These are phyloP conservation scores for Arthromyces matolae DNA, from an alignment of 768 basidiomycete species.

Conservation along the genomic window DNA sequence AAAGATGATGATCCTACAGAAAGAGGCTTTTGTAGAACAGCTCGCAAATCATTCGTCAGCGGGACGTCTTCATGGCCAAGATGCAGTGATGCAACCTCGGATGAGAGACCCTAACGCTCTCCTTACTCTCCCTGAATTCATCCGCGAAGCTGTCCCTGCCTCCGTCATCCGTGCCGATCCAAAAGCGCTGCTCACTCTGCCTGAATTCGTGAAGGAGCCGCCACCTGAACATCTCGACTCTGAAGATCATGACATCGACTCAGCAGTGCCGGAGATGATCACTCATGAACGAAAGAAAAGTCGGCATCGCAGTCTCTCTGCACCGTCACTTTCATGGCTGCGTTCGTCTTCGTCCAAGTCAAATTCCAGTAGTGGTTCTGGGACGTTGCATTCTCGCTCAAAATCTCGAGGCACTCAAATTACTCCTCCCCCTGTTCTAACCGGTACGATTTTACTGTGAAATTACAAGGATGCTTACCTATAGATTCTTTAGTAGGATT, in stretches of 20 bases:
- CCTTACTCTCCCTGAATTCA: conserved; percentile 60
- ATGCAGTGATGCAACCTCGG: conserved; percentile 53
- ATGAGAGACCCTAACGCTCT: conserved; percentile 49
- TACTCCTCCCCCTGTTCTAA: neutral
- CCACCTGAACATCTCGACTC: conserved; percentile 26
- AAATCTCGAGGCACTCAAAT: conserved; percentile 13
- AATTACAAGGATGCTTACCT: too few species aligned
- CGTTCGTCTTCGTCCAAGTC: conserved; percentile 32
- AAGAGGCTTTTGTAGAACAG: conserved; percentile 72
- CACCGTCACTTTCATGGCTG: conserved; percentile 60
- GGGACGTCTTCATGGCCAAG: conserved; percentile 76
- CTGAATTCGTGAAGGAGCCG: conserved; percentile 57
- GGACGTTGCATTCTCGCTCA: conserved; percentile 16
- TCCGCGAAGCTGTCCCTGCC: conserved; percentile 48
- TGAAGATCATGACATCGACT: conserved; percentile 11
- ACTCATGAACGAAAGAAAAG: conserved; percentile 28
- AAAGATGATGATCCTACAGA: conserved; percentile 36
- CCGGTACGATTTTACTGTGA: conserved; percentile 3
- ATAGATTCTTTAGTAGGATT: conserved; percentile 30
- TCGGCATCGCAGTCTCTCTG: conserved; percentile 53
- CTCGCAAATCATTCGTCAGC: conserved; percentile 67
- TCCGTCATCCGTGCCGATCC: conserved; percentile 32
- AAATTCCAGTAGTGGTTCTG: conserved; percentile 3
- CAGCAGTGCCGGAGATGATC: conserved; percentile 9
- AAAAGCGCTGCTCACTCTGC: conserved; percentile 50